These are phyloP conservation scores for Paulownia fortunei DNA, from an alignment of 257 asterid genomes.

Conservation along the genomic window DNA sequence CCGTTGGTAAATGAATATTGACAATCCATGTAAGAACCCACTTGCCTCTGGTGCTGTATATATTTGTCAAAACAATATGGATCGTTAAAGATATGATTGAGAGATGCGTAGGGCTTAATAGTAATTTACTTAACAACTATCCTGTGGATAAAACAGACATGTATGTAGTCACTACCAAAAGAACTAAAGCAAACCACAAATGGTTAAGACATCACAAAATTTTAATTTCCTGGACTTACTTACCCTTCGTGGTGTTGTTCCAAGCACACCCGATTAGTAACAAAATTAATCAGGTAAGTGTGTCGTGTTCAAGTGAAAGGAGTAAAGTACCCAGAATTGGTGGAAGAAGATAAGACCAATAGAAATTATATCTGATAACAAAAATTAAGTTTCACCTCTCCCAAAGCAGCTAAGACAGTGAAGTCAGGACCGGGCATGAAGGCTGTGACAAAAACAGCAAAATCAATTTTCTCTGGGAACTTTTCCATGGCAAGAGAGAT, in stretches of 20 bases:
- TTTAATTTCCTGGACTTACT: no score
- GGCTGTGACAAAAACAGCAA: constrained; percentile 48
- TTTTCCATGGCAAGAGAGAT: constrained; percentile 51
- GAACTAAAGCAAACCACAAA: no score
- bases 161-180: no score
- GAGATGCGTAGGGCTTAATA: neutral
- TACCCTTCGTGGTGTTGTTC: no score
- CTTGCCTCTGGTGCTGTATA: constrained; percentile 30
- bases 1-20: constrained; percentile 28
- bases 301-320: no score
- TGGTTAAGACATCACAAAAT: no score
- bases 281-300: no score
- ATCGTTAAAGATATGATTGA: no score
- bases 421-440: constrained; percentile 46
- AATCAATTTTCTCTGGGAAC: constrained; percentile 38
- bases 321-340: no score
- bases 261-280: no score
- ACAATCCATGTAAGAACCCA: constrained; percentile 41
- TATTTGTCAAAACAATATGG: neutral
- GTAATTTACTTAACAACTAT: no score
- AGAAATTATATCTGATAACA: neutral
- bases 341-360: neutral
- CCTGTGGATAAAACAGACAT: no score
- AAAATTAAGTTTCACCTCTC: constrained; percentile 33
- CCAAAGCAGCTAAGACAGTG: neutral